Percentiles rank a stretch among this genome's conserved stretches.
phyloP scores from a whole-genome alignment of 495 filamentous ascomycete species.

The Annulohypoxylon bovei region DNA sequence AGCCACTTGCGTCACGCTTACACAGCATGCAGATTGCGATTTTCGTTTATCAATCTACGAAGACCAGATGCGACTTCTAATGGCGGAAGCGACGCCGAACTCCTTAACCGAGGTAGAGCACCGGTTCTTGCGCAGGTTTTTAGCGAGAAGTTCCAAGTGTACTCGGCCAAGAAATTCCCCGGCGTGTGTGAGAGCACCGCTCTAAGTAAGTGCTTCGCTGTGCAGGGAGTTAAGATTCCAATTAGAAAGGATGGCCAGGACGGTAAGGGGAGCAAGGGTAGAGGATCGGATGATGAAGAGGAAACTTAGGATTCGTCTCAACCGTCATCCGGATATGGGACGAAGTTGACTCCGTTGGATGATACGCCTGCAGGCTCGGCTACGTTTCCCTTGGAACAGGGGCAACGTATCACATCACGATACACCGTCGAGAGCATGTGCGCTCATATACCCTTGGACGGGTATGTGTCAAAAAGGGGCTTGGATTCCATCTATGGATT shows the following conservation, averaged over 20 bases:
- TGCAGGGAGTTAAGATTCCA: constrained; percentile 96
- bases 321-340: neutral
- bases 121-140: constrained; percentile 89
- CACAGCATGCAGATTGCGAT: constrained; percentile 53
- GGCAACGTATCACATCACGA: constrained; percentile 10
- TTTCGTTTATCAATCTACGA: constrained; percentile 81
- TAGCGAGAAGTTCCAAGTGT: constrained; percentile 92
- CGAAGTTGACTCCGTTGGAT: constrained; percentile 6
- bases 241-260: constrained; percentile 87
- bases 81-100: constrained; percentile 45
- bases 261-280: constrained; percentile 59
- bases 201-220: constrained; percentile 93
- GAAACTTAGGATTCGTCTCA: constrained; percentile 48
- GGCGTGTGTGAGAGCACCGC: constrained; percentile 94
- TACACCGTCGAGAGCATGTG: constrained; percentile 4
- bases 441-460: constrained; percentile 13
- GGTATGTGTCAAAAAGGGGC: constrained; percentile 4
- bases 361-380: constrained; percentile 6
- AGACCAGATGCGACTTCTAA: constrained; percentile 57
- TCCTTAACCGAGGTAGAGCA: constrained; percentile 79
- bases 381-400: constrained; percentile 9
- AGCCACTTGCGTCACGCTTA: constrained; percentile 16
- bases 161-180: constrained; percentile 96
- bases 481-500: constrained; percentile 5
- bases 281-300: constrained; percentile 72